Conservation (phyloP, 1,284 basidiomycete genomes). For the Ceratobasidium papillatum region DNA sequence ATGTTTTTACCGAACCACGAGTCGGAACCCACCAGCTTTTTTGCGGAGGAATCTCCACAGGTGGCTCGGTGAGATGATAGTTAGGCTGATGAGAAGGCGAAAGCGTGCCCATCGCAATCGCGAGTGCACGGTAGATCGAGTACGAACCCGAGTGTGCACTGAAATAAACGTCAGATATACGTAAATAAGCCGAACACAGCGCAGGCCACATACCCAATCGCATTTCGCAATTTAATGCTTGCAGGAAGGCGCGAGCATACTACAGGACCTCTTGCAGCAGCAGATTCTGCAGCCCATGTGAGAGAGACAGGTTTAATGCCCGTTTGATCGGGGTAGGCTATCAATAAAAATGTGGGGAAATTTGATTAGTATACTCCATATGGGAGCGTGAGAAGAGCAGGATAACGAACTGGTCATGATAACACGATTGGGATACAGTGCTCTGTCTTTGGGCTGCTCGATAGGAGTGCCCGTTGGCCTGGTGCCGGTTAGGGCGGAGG, state of each 20-base stretch:
- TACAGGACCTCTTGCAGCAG: conserved; percentile 80
- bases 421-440: conserved; percentile 79
- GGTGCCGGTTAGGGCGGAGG: conserved; percentile 44
- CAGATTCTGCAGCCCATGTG: conserved; percentile 79
- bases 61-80: conserved; percentile 88
- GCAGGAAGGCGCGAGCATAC: conserved; percentile 87
- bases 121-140: conserved; percentile 92
- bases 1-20: neutral
- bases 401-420: conserved; percentile 73
- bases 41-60: conserved; percentile 82
- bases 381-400: conserved; percentile 20
- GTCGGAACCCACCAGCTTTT: conserved; percentile 68
- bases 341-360: conserved; percentile 18
- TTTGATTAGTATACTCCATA: neutral
- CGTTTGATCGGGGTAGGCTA: conserved; percentile 76
- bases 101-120: conserved; percentile 90
- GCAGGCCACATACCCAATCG: conserved; percentile 67
- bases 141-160: conserved; percentile 90
- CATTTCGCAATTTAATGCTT: conserved; percentile 90
- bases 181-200: neutral
- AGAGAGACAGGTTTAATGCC: conserved; percentile 81
- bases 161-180: conserved; percentile 1
- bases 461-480: conserved; percentile 53
- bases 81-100: conserved; percentile 87
- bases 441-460: conserved; percentile 70